Conservation (phyloP, 2,329 filamentous ascomycete species). For the Trematosphaeria pertusa region DNA sequence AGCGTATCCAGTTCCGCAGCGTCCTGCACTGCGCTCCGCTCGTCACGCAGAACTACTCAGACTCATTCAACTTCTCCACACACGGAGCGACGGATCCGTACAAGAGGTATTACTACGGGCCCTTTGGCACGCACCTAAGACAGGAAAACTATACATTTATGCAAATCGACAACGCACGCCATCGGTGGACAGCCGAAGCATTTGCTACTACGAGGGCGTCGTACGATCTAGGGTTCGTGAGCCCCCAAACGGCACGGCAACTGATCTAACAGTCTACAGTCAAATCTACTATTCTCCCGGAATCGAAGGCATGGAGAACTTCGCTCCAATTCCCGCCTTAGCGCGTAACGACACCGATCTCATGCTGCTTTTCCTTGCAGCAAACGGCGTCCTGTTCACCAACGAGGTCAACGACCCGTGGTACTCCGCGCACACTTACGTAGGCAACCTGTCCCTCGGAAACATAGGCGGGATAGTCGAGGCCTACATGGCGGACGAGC, state of each 20-base stretch:
- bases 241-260: too few species aligned
- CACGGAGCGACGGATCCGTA: background rate
- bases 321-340: slow-evolving; percentile 31
- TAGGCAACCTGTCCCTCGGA: background rate
- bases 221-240: background rate
- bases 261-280: too few species aligned
- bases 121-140: background rate
- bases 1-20: slow-evolving; percentile 5
- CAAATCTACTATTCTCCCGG: background rate
- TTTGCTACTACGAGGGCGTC: background rate
- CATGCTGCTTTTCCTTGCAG: slow-evolving; percentile 36
- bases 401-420: slow-evolving; percentile 33
- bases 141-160: background rate
- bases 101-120: slow-evolving; percentile 9
- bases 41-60: background rate
- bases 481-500: slow-evolving; percentile 25
- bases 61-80: background rate
- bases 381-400: slow-evolving; percentile 30
- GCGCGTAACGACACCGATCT: slow-evolving; percentile 34
- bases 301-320: background rate
- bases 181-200: background rate
- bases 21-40: slow-evolving; percentile 12
- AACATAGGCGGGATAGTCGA: slow-evolving; percentile 1
- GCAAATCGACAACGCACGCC: background rate
- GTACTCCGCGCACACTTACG: slow-evolving; percentile 27